Evolutionary conservation across 805 yeast genomes (phyloP).

Genomic region (Ogataea neopini): DNA sequence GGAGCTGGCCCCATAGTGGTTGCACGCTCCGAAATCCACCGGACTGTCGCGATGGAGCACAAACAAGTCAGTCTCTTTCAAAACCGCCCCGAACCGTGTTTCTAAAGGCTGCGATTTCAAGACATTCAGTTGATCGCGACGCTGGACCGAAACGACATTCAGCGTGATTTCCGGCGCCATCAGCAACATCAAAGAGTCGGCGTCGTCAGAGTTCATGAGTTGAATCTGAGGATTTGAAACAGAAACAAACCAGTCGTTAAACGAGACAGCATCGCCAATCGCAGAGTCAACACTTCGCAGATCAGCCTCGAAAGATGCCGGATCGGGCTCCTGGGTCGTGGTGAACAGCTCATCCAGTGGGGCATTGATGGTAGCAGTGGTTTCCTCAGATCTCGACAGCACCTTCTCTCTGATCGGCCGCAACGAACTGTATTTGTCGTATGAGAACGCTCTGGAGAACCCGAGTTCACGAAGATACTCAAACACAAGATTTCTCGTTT

Average conservation of each 20-base stretch:
- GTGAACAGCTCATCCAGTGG: not conserved
- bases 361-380: not conserved
- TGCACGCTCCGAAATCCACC: not conserved
- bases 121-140: constrained; percentile 24
- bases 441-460: constrained; percentile 43
- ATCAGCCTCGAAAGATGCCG: constrained; percentile 4
- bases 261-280: constrained; percentile 32
- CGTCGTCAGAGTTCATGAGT: constrained; percentile 50
- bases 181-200: constrained; percentile 63
- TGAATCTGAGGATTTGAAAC: constrained; percentile 85
- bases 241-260: constrained; percentile 62
- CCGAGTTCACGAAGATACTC: constrained; percentile 56
- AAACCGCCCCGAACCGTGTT: constrained; percentile 65
- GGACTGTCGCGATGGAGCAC: constrained; percentile 58
- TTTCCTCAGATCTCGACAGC: not conserved
- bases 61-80: constrained; percentile 71
- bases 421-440: constrained; percentile 27
- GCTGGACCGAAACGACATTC: constrained; percentile 65
- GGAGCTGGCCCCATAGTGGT: constrained; percentile 10
- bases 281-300: not conserved
- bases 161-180: constrained; percentile 71
- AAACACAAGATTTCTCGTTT: constrained; percentile 61
- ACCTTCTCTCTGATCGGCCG: constrained; percentile 25
- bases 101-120: constrained; percentile 45
- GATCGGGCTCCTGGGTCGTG: not conserved